Conservation (phyloP, 306 rosid genomes). For the Trifolium dubium region DNA sequence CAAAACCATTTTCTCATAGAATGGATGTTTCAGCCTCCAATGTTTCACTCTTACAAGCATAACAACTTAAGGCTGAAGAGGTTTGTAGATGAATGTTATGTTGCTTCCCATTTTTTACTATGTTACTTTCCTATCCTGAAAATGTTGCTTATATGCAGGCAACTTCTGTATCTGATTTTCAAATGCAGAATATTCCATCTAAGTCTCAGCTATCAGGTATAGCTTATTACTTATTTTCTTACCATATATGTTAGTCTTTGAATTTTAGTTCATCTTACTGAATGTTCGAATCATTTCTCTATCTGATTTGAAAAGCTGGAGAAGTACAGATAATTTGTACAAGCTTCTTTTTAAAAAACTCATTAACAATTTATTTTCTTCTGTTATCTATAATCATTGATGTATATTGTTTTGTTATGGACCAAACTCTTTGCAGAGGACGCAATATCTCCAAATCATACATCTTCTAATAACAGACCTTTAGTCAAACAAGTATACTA, state of each 20-base stretch:
- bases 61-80: conserved; percentile 66
- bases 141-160: conserved; percentile 55
- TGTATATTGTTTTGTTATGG: conserved; percentile 29
- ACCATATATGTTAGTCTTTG: not conserved
- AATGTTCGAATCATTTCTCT: conserved; percentile 28
- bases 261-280: conserved; percentile 16
- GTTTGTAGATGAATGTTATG: conserved; percentile 43
- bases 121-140: conserved; percentile 17
- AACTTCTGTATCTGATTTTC: conserved; percentile 53
- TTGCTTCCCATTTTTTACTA: conserved; percentile 33
- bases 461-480: conserved; percentile 54
- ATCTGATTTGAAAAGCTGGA: conserved; percentile 4
- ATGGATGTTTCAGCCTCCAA: conserved; percentile 49
- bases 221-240: conserved; percentile 30
- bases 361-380: conserved; percentile 29
- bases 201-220: conserved; percentile 63
- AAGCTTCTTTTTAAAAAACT: conserved; percentile 22
- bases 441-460: conserved; percentile 58
- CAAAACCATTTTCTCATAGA: conserved; percentile 52
- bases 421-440: conserved; percentile 58
- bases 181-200: conserved; percentile 57
- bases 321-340: not conserved
- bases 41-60: conserved; percentile 47
- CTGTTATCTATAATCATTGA: conserved; percentile 21
- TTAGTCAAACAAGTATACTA: no score